These are phyloP conservation scores for Hibiscus syriacus DNA, from an alignment of 345 rosid species.

Conservation along the genomic window DNA sequence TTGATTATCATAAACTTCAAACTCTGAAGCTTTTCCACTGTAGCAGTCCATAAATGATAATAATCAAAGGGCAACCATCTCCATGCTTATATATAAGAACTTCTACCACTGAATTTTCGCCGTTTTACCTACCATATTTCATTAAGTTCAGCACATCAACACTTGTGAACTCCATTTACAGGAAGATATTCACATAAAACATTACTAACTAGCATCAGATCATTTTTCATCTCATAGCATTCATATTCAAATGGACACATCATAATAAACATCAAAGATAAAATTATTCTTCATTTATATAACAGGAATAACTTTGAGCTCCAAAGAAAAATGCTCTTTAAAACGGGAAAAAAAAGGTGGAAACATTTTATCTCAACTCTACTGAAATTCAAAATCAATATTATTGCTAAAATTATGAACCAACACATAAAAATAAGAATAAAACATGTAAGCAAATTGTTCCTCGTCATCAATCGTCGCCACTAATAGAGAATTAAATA, in stretches of 20 bases:
- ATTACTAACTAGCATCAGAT: too few relatives aligned
- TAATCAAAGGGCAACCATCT: not conserved
- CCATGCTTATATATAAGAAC: not conserved
- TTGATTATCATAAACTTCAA: not conserved
- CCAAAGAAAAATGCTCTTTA: not conserved
- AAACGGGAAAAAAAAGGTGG: not conserved
- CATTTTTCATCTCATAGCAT: not conserved
- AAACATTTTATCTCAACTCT: not conserved
- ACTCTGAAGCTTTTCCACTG: not conserved
- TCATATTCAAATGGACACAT: not conserved
- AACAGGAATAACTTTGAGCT: not conserved
- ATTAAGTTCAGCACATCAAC: not conserved
- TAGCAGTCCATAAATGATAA: constrained; percentile 1
- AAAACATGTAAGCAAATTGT: not conserved
- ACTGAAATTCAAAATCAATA: not conserved
- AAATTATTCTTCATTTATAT: not conserved
- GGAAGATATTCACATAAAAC: constrained; percentile 7
- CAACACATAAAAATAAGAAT: not conserved
- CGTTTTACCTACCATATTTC: not conserved
- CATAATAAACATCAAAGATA: too few relatives aligned
- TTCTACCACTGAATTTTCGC: not conserved
- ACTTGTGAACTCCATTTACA: not conserved
- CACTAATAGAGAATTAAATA: not conserved
- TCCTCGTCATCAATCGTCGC: not conserved
- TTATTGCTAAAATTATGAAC: not conserved